Percentiles rank a stretch among this genome's conserved stretches.
Evolutionary conservation across 2,329 filamentous ascomycete species (phyloP).

Genomic region (Myriosclerotinia scirpicola): DNA sequence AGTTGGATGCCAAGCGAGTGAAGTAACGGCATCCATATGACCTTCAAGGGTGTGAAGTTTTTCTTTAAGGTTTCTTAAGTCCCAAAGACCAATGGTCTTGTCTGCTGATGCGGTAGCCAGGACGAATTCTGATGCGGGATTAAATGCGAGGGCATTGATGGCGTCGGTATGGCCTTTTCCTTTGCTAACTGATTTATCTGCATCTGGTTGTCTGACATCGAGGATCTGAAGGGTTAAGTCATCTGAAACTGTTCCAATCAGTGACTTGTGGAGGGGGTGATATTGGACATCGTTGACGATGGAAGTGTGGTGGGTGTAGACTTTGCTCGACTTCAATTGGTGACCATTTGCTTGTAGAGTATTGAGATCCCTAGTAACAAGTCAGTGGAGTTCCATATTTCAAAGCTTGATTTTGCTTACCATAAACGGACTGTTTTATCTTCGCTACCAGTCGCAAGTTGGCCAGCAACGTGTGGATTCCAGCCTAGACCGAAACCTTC

Average conservation of each 20-base stretch:
- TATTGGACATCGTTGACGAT: constrained; percentile 98
- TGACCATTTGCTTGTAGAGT: constrained; percentile 69
- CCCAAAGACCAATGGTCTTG: constrained; percentile 94
- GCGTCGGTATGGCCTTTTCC: constrained; percentile 83
- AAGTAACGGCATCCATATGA: constrained; percentile 87
- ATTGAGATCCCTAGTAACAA: constrained; percentile 67
- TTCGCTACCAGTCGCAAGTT: constrained; percentile 86
- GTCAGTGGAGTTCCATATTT: constrained; percentile 9
- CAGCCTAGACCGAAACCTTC: constrained; percentile 94
- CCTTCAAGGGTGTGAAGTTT: constrained; percentile 89
- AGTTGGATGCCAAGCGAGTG: constrained; percentile 89
- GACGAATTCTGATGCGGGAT: constrained; percentile 84
- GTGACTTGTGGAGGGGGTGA: constrained; percentile 79
- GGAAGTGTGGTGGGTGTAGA: constrained; percentile 83
- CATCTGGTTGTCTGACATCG: constrained; percentile 71
- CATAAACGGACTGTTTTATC: constrained; percentile 90
- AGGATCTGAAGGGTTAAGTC: constrained; percentile 91
- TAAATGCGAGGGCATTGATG: constrained; percentile 95
- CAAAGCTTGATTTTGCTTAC: constrained; percentile 49
- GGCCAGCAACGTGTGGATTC: constrained; percentile 78
- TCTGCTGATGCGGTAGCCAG: constrained; percentile 93
- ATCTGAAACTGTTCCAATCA: constrained; percentile 92
- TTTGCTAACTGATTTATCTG: constrained; percentile 65
- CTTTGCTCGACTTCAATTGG: constrained; percentile 67
- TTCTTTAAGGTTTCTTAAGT: constrained; percentile 84